Evolutionary conservation across 176 grass and related monocot genomes (phyloP), one percentile per base, ranked within the genome.

Genomic region (Phoenix roebelenii): DNA sequence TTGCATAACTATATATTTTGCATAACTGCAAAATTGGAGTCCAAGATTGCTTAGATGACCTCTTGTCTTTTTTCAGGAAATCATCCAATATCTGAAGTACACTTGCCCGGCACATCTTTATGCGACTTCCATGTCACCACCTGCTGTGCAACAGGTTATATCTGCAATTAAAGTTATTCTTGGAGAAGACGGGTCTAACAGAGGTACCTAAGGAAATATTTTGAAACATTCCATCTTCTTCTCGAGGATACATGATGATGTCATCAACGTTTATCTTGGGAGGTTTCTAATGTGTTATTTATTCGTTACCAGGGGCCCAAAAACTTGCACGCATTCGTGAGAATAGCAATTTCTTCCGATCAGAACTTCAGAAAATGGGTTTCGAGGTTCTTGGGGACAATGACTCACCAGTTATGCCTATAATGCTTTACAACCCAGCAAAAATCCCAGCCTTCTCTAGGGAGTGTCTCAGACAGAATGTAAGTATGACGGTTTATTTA

Each of bases 321-420:
- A 95, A 95, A 81, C 85, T 95, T 79, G 81, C 75, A 51, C 84
- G 64, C 26, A 85, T 95, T 22, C 82, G 89, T 50, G 89, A 95
- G 64, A 95, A 95, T 23, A 85, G 89, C 70, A 95, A 95, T 79
- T 88, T 95, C 78, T 95, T 95, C 72, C 74, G 85, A 58, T 85
- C 84, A 39, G 81, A 95, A 61, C 89, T 95, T 60, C 77, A 85
- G 44, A 95, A 88, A 78, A 88, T 95, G 89, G 89, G 89, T 49
- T 89, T 95, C 48, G 85, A 89, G 75, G 89, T 95, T 78, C 78
- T 95, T 59, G 89, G 89, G 3, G 81, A 95, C 81, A 83, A 92
- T 71, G 83, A 92, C 20, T 92, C 83, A 64, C 88, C 88, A 50
- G 76, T 93, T 55, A 93, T 93, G 83, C 88, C 88, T 39, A 87